A percentile compares a stretch with the other conserved stretches of the same genome.
phyloP scores from a whole-genome alignment of 805 yeast genomes.

The Candida boidinii region DNA sequence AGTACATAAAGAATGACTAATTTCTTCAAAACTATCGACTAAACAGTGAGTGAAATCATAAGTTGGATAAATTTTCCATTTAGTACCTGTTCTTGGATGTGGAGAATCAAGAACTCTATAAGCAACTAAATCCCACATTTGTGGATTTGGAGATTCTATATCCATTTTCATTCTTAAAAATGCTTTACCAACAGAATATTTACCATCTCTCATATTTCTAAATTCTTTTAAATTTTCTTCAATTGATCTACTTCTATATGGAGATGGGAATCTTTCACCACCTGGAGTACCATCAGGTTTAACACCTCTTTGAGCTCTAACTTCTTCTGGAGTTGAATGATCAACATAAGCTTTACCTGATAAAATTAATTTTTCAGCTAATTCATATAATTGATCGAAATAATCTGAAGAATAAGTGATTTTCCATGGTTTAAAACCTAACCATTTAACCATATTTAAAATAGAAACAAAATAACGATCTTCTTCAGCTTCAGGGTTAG shows the following conservation, averaged over 20 bases:
- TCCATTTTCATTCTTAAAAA: constrained; percentile 97
- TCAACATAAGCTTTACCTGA: constrained; percentile 82
- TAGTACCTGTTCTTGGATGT: constrained; percentile 94
- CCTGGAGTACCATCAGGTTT: constrained; percentile 89
- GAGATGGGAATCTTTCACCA: constrained; percentile 81
- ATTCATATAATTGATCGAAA: constrained; percentile 78
- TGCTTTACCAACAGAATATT: constrained; percentile 84
- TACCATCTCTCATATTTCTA: constrained; percentile 87
- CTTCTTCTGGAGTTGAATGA: constrained; percentile 87
- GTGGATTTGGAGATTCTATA: constrained; percentile 83
- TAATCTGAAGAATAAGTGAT: constrained; percentile 94
- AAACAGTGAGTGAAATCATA: constrained; percentile 98
- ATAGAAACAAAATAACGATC: constrained; percentile 83
- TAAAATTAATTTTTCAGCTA: constrained; percentile 76
- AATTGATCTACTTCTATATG: constrained; percentile 59
- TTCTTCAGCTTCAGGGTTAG: constrained; percentile 98
- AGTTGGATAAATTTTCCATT: constrained; percentile 98
- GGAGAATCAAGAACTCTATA: constrained; percentile 88
- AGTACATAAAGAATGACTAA: constrained; percentile 92
- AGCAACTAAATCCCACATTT: constrained; percentile 99
- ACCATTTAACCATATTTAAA: constrained; percentile 79
- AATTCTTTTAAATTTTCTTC: constrained; percentile 76
- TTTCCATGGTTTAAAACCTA: constrained; percentile 91
- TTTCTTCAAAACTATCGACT: constrained; percentile 95
- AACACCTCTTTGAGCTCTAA: constrained; percentile 84